Evolutionary conservation across 768 basidiomycete species (phyloP), one percentile per base, ranked within the genome.

Genomic region (Basidioascus undulatus): DNA sequence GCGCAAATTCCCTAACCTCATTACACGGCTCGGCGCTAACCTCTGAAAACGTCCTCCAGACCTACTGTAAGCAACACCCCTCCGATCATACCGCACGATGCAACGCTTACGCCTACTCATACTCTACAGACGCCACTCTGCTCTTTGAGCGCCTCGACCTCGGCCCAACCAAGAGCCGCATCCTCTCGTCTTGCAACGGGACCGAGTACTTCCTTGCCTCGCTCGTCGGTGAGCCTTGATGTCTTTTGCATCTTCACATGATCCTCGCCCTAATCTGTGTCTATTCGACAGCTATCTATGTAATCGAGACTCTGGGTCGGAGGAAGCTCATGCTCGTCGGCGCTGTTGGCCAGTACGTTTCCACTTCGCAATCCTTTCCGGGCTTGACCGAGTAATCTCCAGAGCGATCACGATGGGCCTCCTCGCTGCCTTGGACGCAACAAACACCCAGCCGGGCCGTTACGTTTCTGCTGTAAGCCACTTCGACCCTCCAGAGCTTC

Each of bases 381-480:
- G n/a, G n/a, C n/a, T n/a, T n/a, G n/a, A n/a, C n/a, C n/a, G n/a
- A n/a, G n/a, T n/a, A n/a, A n/a, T n/a, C n/a, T n/a, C n/a, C n/a
- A n/a, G n/a, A n/a, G n/a, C n/a, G n/a, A n/a, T n/a, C n/a, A n/a
- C 69, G 5, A 74, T 74, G 72, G 55, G 70, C 3, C 56, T 74
- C 24, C 65, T 73, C 11, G 70, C 70, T 0, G 59, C 71, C 19
- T 58, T n/a, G n/a, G n/a, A n/a, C n/a, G n/a, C n/a, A n/a, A n/a
- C n/a, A n/a, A n/a, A n/a, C n/a, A n/a, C n/a, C n/a, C n/a, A n/a
- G n/a, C n/a, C n/a, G n/a, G n/a, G n/a, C n/a, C n/a, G n/a, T n/a
- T n/a, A n/a, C n/a, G n/a, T n/a, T n/a, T n/a, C n/a, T n/a, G n/a
- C n/a, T n/a, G n/a, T n/a, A n/a, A n/a, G n/a, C n/a, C n/a, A n/a